A percentile compares a stretch with the other conserved stretches of the same genome.
phyloP scores from a whole-genome alignment of 768 basidiomycete genomes.

The Trichaptum fuscoviolaceum region DNA sequence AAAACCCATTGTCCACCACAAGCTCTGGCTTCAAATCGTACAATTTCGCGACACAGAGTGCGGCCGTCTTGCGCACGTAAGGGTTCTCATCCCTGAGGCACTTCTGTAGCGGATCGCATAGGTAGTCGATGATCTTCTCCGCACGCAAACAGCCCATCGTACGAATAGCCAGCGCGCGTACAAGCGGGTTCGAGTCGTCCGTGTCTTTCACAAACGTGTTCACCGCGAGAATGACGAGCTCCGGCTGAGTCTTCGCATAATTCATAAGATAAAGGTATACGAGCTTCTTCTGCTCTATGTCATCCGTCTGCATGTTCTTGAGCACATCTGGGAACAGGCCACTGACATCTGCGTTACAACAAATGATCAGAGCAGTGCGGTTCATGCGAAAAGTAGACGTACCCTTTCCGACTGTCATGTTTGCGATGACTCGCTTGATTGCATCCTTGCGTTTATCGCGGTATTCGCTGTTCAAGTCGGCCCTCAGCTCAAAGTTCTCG shows the following conservation, averaged over 20 bases:
- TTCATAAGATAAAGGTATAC: slow-evolving; percentile 99
- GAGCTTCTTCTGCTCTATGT: slow-evolving; percentile 99
- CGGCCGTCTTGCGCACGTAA: slow-evolving; percentile 97
- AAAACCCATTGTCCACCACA: slow-evolving; percentile 91
- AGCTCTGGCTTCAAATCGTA: slow-evolving; percentile 96
- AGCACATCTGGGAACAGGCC: slow-evolving; percentile 97
- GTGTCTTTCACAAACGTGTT: slow-evolving; percentile 99
- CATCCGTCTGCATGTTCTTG: slow-evolving; percentile 99
- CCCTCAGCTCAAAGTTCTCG: slow-evolving; percentile 95
- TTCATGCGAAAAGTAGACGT: slow-evolving; percentile 16
- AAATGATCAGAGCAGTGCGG: slow-evolving; percentile 2
- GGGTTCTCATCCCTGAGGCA: slow-evolving; percentile 94
- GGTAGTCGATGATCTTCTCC: slow-evolving; percentile 98
- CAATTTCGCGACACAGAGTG: slow-evolving; percentile 93
- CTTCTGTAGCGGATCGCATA: slow-evolving; percentile 91
- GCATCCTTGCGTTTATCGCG: slow-evolving; percentile 96
- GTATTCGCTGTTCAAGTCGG: slow-evolving; percentile 97
- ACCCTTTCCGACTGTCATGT: slow-evolving; percentile 99
- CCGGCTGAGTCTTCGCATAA: slow-evolving; percentile 98
- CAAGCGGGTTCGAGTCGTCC: slow-evolving; percentile 93
- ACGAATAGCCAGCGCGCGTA: slow-evolving; percentile 92
- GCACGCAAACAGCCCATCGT: slow-evolving; percentile 98
- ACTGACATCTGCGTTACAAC: slow-evolving; percentile 58
- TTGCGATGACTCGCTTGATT: slow-evolving; percentile 95
- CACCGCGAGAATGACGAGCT: slow-evolving; percentile 97